Evolutionary conservation across 805 yeast species (phyloP).

Genomic region (Hanseniaspora guilliermondii): DNA sequence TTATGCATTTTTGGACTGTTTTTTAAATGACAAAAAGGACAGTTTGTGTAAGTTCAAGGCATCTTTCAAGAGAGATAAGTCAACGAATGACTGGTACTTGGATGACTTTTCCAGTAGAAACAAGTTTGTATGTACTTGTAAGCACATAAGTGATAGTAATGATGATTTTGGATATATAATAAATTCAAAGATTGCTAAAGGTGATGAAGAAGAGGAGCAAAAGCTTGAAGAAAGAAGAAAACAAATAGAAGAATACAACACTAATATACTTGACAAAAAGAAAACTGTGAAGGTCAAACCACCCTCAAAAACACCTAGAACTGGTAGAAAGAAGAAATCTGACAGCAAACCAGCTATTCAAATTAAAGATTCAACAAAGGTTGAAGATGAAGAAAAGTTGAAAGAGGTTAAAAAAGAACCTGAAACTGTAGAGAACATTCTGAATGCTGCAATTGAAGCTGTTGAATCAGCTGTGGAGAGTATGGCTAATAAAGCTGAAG

Average conservation of each 20-base stretch:
- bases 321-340: not conserved
- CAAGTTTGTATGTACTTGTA: constrained; percentile 1
- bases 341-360: too few relatives aligned
- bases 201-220: not conserved
- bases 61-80: constrained; percentile 8
- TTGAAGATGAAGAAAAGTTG: not conserved
- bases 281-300: not conserved
- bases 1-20: constrained; percentile 11
- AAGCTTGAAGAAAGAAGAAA: not conserved
- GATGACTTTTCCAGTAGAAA: constrained; percentile 5
- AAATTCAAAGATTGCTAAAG: not conserved
- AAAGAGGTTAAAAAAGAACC: not conserved
- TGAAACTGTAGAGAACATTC: constrained; percentile 1
- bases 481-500: not conserved
- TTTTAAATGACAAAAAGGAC: constrained; percentile 7
- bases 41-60: constrained; percentile 9
- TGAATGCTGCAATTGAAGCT: constrained; percentile 11
- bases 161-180: constrained; percentile 2
- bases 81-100: not conserved
- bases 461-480: not conserved
- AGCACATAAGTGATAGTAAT: constrained; percentile 1
- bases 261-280: not conserved
- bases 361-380: not conserved
- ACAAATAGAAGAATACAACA: not conserved
- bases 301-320: not conserved